Conservation (phyloP, 495 filamentous ascomycete species). For the Apiosordaria backusii region DNA sequence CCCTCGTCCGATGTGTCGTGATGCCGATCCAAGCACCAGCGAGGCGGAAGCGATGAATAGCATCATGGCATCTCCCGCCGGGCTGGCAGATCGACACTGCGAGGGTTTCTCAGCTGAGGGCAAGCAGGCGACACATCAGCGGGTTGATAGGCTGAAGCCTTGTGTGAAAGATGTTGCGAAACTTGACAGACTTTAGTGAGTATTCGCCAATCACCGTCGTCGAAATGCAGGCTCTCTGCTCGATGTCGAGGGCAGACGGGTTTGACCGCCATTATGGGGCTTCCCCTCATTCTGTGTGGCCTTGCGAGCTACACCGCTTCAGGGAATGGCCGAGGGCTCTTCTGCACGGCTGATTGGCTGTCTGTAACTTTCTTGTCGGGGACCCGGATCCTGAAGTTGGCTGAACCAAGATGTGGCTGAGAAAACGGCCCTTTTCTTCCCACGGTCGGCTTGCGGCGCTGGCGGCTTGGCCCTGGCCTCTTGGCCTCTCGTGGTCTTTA, state of each 20-base stretch:
- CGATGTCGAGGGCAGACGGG: conserved; percentile 5
- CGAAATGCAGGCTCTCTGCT: neutral
- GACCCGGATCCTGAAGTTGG: conserved; percentile 3
- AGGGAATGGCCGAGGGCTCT: conserved; percentile 1
- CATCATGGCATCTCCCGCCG: neutral
- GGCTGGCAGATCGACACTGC: conserved; percentile 2
- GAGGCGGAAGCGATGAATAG: neutral
- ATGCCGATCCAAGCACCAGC: neutral
- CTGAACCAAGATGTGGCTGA: conserved; percentile 19
- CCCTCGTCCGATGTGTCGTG: neutral
- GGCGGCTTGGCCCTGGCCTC: conserved; percentile 14
- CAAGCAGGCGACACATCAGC: too few species aligned
- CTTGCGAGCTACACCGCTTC: conserved; percentile 8
- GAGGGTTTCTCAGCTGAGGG: conserved; percentile 1
- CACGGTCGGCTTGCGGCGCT: conserved; percentile 14
- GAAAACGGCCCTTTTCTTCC: conserved; percentile 24
- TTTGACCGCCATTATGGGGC: conserved; percentile 11
- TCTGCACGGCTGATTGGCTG: conserved; percentile 16
- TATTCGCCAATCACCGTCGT: neutral
- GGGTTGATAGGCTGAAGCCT: neutral
- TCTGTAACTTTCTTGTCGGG: neutral
- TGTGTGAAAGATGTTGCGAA: neutral
- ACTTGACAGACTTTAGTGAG: neutral
- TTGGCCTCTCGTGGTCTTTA: neutral
- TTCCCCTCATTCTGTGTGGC: neutral